Base-by-base conservation (phyloP, 805 yeast species). In the Ogataea wickerhamii region DNA sequence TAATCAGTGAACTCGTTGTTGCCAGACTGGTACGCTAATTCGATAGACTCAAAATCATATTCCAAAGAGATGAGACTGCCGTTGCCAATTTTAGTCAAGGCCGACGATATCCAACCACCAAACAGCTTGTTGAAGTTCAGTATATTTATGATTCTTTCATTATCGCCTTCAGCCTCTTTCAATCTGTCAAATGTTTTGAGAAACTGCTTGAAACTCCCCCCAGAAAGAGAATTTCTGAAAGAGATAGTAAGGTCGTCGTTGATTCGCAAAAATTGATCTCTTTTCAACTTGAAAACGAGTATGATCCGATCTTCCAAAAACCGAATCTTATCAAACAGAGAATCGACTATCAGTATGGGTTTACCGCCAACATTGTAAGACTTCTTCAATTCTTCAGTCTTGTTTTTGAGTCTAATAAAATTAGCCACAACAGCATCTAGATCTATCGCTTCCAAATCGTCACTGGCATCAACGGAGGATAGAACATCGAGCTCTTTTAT, bases 91-190 rank as follows among this genome's bases (percentile, higher is more conserved):
- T 47, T 48, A 2, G 16, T 32, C 3, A 57, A 22, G 3, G 48
- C 40, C 13, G 42, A 41, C 11, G 27, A 25, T 2, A 48, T 18
- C 61, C 61, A 56, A 4, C 43, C 48, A n/a, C 25, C 43, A 28
- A 57, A 53, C 10, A 49, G 18, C 21, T 44, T 51, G 36, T 45
- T 51, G 34, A 58, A 49, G 21, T 56, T 49, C 36, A 57, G 49
- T 18, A 48, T 25, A 8, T 41, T 32, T 1, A 39, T 14, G 10
- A 39, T 24, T 11, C 41, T 43, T n/a, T 34, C 28, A 12, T 41
- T 35, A 1, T 32, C 34, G 7, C 28, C 7, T 8, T 11, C 7
- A 26, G 11, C 16, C 16, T 11, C 16, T 10, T 40, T 31, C 28
- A 28, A 34, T 23, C 29, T 27, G 5, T 31, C 18, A 18, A 44